Percentiles rank a stretch among this genome's conserved stretches.
Evolutionary conservation across 2,329 filamentous ascomycete species (phyloP).

Genomic region (Biscogniauxia mediterranea): DNA sequence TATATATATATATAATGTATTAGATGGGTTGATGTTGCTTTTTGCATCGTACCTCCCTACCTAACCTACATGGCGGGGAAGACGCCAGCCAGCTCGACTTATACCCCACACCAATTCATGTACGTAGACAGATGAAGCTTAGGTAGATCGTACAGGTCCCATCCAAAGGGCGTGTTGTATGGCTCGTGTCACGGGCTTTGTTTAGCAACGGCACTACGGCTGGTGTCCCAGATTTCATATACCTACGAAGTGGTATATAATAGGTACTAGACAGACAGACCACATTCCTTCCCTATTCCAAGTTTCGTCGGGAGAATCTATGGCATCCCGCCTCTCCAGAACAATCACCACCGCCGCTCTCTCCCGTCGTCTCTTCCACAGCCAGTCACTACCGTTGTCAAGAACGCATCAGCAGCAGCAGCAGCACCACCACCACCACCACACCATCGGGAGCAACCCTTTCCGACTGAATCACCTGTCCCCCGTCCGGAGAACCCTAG

Average conservation of each 20-base stretch:
- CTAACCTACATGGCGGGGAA: not conserved
- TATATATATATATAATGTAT: too few species aligned
- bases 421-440: constrained; percentile 3
- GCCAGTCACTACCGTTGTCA: constrained; percentile 11
- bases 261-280: too few species aligned
- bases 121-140: not conserved
- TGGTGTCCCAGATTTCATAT: too few species aligned
- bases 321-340: not conserved
- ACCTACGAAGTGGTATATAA: too few species aligned
- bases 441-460: not conserved
- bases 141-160: not conserved
- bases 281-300: too few species aligned
- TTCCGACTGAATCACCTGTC: not conserved
- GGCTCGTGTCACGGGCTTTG: too few species aligned
- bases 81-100: not conserved
- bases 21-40: not conserved
- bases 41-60: not conserved
- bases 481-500: constrained; percentile 2
- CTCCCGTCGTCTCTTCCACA: not conserved
- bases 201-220: too few species aligned
- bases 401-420: constrained; percentile 9
- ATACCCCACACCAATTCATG: not conserved
- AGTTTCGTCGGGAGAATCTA: not conserved
- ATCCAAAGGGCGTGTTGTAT: too few species aligned
- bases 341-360: not conserved